These are phyloP conservation scores for Annulohypoxylon moriforme DNA, from an alignment of 495 filamentous ascomycete genomes.

Conservation along the genomic window DNA sequence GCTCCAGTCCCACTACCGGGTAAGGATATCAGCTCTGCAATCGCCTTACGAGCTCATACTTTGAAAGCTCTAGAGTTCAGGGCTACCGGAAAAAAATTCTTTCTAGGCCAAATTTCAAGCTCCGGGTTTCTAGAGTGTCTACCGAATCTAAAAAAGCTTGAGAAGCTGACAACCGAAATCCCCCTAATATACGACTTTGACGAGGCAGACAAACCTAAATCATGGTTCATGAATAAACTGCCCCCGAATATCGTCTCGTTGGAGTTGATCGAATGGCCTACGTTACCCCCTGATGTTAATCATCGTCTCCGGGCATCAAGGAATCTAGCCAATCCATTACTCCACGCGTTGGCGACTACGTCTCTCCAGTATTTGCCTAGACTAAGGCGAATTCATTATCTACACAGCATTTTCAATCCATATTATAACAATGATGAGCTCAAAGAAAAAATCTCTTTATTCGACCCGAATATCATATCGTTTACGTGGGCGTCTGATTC, in stretches of 20 bases:
- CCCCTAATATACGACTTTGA: background rate
- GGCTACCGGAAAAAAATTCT: background rate
- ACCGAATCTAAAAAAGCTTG: background rate
- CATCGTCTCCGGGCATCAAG: background rate
- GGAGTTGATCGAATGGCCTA: background rate
- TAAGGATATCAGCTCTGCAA: constrained; percentile 17
- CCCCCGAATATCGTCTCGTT: constrained; percentile 23
- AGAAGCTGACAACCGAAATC: constrained; percentile 19
- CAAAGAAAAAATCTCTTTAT: background rate
- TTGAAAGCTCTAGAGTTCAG: constrained; percentile 28
- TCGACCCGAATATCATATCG: background rate
- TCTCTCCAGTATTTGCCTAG: background rate
- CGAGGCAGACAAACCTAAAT: background rate
- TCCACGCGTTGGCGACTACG: background rate
- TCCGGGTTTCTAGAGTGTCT: constrained; percentile 6
- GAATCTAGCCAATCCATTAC: background rate
- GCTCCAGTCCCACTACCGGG: background rate
- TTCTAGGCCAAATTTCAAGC: constrained; percentile 1
- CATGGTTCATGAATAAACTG: background rate
- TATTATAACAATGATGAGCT: background rate
- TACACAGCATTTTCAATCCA: background rate
- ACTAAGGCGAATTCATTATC: background rate
- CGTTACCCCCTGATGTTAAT: background rate
- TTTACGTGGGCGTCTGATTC: background rate
- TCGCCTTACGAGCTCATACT: background rate